A percentile compares a stretch with the other conserved stretches of the same genome.
Evolutionary conservation across 129 eudicot species (phyloP).

Genomic region (Flaveria robusta): DNA sequence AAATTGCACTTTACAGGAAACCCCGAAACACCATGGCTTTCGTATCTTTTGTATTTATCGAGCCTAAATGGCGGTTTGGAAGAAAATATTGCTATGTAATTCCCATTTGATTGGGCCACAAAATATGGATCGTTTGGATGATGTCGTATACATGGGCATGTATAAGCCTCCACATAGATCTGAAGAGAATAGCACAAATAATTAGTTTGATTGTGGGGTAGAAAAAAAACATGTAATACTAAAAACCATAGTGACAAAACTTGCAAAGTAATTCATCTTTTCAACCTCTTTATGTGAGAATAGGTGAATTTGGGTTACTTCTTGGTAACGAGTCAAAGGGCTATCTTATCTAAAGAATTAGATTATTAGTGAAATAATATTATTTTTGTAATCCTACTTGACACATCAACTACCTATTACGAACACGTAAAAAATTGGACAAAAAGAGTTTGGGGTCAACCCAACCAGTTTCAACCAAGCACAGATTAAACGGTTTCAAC

Average conservation of each 20-base stretch:
- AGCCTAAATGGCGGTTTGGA: constrained; percentile 68
- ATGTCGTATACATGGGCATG: constrained; percentile 79
- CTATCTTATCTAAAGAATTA: not conserved
- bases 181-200: constrained; percentile 26
- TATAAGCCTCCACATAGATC: constrained; percentile 90
- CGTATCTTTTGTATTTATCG: constrained; percentile 86
- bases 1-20: constrained; percentile 81
- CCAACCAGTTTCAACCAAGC: constrained; percentile 1
- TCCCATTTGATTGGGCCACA: constrained; percentile 86
- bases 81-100: constrained; percentile 83
- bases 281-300: not conserved
- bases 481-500: not conserved
- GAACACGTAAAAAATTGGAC: not conserved
- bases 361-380: not conserved
- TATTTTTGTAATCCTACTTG: no score
- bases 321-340: not conserved
- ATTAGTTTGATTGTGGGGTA: not conserved
- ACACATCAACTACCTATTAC: not conserved
- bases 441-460: not conserved
- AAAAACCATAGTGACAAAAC: not conserved
- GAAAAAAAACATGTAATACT: not conserved
- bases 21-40: constrained; percentile 74
- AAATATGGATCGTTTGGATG: constrained; percentile 82
- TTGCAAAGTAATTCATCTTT: not conserved
- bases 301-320: not conserved